Base-by-base conservation (phyloP, 768 basidiomycete species). In the Termitomyces eurrhizus region DNA sequence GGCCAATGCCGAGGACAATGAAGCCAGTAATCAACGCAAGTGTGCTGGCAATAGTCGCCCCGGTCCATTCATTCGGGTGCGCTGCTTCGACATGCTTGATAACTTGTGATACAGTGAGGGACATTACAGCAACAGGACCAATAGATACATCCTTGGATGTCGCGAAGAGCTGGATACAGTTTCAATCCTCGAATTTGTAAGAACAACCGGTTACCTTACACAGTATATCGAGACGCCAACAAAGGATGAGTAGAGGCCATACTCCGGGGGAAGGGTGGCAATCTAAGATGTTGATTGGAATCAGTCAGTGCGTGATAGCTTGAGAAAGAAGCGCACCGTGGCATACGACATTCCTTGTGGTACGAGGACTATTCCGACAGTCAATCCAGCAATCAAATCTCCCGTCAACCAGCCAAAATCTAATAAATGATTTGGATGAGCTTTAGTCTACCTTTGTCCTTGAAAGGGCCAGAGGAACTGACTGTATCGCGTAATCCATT, bases 101-200 rank as follows among this genome's bases (percentile, higher is more conserved):
- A 64, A 98, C 86, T 70, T 92, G 86, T 8, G 92, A 82, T 18
- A 87, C 85, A 21, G 91, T 90, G 54, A 97, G 82, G 2, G 93
- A 95, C 95, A 99, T 97, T 70, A 99, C 96, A 8, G 97, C 96
- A 66, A 98, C 96, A 2, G 97, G 97, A 53, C 97, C 97, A 66
- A 99, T 98, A n/a, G 94, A 95, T 45, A 99, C 92, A 78, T 99
- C 97, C 74, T 98, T 98, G 33, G 93, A 93, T 0, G 97, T 98
- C 26, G 95, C 96, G 69, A 98, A 98, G 76, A 97, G 84, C 89
- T 93, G 64, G 8, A 36, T 26, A 51, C 18, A 57, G 1, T 29
- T 13, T 64, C 29, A 64, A 39, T 18, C 33, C 24, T 54, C 12
- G 16, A 35, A 44, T 35, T 35, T 18, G 33, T 7, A 26, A 24